A percentile compares a stretch with the other conserved stretches of the same genome.
phyloP scores from a whole-genome alignment of 2,329 filamentous ascomycete genomes.

The Ascosphaera apis region DNA sequence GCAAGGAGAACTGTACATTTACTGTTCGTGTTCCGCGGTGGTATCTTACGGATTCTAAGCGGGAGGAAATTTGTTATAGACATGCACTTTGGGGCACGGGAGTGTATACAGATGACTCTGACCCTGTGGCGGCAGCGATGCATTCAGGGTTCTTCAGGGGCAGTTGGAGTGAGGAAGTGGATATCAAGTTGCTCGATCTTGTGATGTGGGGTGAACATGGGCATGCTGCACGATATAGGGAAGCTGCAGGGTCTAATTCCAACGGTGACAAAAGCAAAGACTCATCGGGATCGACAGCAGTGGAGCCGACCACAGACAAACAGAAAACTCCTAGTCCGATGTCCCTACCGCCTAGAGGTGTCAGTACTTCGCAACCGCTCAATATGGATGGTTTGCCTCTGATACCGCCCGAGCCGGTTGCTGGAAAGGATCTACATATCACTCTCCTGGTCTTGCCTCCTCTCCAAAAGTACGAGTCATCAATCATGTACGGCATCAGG shows the following conservation, averaged over 20 bases:
- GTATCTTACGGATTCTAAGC: constrained; percentile 43
- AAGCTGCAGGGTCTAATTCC: constrained; percentile 13
- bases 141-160: constrained; percentile 83
- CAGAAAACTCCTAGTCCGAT: too few relatives aligned
- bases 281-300: too few relatives aligned
- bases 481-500: constrained; percentile 56
- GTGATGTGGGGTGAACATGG: constrained; percentile 26
- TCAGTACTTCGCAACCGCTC: too few relatives aligned
- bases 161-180: constrained; percentile 61
- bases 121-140: constrained; percentile 77
- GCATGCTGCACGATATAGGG: constrained; percentile 19
- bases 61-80: constrained; percentile 64
- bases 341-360: too few relatives aligned
- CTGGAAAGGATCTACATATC: constrained; percentile 61
- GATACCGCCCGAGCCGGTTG: constrained; percentile 27
- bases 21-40: constrained; percentile 69
- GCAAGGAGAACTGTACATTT: constrained; percentile 70
- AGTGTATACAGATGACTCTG: constrained; percentile 88
- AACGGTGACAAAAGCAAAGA: constrained; percentile 1
- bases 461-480: constrained; percentile 52
- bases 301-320: too few relatives aligned
- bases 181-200: constrained; percentile 40
- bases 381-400: constrained; percentile 6
- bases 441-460: constrained; percentile 63
- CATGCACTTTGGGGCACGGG: constrained; percentile 80